Evolutionary conservation across 805 yeast species (phyloP).

Genomic region (Ogataea nitratoaversa): DNA sequence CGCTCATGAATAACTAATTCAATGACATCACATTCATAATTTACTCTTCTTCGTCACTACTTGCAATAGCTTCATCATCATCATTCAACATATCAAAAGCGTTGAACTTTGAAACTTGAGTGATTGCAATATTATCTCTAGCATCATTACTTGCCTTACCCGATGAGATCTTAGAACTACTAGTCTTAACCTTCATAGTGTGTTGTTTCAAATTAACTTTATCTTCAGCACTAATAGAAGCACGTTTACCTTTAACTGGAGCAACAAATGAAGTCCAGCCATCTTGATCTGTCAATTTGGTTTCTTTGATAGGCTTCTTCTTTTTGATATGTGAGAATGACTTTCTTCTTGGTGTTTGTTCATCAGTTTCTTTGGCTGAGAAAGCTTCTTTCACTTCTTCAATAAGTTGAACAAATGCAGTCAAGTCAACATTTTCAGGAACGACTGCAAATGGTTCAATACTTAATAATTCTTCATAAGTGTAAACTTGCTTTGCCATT

Average conservation of each 20-base stretch:
- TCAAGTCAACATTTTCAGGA: constrained; percentile 61
- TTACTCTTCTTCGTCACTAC: constrained; percentile 23
- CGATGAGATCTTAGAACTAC: constrained; percentile 69
- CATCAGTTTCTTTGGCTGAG: constrained; percentile 30
- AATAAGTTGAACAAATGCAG: constrained; percentile 59
- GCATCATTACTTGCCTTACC: constrained; percentile 64
- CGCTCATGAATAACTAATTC: no score
- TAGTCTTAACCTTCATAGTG: constrained; percentile 58
- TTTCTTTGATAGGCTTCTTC: constrained; percentile 43
- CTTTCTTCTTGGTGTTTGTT: constrained; percentile 48
- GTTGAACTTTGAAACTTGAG: constrained; percentile 63
- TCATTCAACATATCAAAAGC: constrained; percentile 76
- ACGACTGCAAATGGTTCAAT: constrained; percentile 53
- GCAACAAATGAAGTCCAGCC: constrained; percentile 73
- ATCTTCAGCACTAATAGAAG: constrained; percentile 45
- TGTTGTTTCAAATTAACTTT: constrained; percentile 43
- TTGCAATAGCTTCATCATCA: constrained; percentile 41
- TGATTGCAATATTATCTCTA: constrained; percentile 65
- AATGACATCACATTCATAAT: constrained; percentile 8
- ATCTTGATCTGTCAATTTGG: constrained; percentile 62
- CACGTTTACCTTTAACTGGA: constrained; percentile 35
- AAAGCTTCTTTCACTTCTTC: constrained; percentile 54
- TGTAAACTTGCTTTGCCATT: constrained; percentile 36
- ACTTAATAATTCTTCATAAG: constrained; percentile 64
- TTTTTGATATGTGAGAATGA: constrained; percentile 52